phyloP scores from a whole-genome alignment of 441 rosid genomes.

The Bruguiera hainesii region DNA sequence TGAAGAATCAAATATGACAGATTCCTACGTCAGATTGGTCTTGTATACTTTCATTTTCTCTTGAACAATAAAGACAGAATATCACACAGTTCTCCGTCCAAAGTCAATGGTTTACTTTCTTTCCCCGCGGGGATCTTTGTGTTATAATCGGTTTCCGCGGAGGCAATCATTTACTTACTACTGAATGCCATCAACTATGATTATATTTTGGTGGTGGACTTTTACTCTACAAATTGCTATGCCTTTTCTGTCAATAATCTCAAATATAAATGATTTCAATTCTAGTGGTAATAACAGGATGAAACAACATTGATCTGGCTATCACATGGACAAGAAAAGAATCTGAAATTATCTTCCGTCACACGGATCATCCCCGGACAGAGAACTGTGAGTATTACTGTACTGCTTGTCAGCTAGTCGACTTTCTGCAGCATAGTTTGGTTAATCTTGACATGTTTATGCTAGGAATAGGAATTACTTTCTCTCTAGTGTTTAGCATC shows the following conservation, averaged over 20 bases:
- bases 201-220: neutral
- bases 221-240: neutral
- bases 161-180: too few species aligned
- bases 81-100: too few species aligned
- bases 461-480: neutral
- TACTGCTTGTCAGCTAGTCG: constrained; percentile 10
- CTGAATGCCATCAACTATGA: too few species aligned
- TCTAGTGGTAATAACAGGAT: constrained; percentile 62
- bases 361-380: constrained; percentile 72
- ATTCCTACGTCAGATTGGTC: too few species aligned
- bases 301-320: constrained; percentile 72
- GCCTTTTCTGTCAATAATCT: constrained; percentile 13
- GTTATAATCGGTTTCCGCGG: too few species aligned
- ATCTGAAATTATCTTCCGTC: constrained; percentile 52
- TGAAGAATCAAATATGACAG: too few species aligned
- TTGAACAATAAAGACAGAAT: too few species aligned
- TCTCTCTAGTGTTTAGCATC: neutral
- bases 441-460: constrained; percentile 11
- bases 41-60: too few species aligned
- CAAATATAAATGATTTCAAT: constrained; percentile 38
- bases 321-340: constrained; percentile 71
- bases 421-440: constrained; percentile 10
- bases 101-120: too few species aligned
- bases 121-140: too few species aligned
- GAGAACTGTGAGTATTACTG: constrained; percentile 69